Evolutionary conservation across 805 yeast genomes (phyloP), one percentile per base, ranked within the genome.

Genomic region (Scheffersomyces stipitis): DNA sequence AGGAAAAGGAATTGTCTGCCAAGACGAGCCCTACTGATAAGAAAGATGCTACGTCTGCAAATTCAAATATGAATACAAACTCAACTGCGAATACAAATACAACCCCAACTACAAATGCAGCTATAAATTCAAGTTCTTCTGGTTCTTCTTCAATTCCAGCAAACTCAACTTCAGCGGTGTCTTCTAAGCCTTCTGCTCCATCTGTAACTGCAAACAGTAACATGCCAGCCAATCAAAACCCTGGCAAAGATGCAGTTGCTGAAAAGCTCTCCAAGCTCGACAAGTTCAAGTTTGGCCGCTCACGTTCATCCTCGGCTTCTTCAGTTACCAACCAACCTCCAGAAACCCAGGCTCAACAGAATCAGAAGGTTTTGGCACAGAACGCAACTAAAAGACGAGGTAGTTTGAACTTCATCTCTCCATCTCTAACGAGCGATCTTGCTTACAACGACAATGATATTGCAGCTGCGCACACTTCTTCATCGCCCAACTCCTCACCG

Each of bases 231-330:
- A 36, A 30, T 8, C 31, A 30, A 15, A 30, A 30, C 4, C 36
- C 33, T 16, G n/a, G n/a, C n/a, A n/a, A n/a, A n/a, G n/a, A n/a
- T n/a, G n/a, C n/a, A n/a, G n/a, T n/a, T n/a, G 32, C 24, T 7
- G 49, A 44, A 27, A 44, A 35, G 30, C 8, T 33, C 9, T 46
- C 56, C 14, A 48, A 50, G 30, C 42, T 50, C n/a, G 60, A 55
- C 15, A 50, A 44, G 34, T 54, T 54, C 38, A 53, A 45, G 39
- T 28, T 52, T 13, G 58, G 60, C 4, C 48, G 69, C 17, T 36
- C 60, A 10, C 49, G 69, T 27, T 58, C 66, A 13, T 16, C 42
- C 9, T 52, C 56, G 4, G 44, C 48, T 4, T 44, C 54, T 6
- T 7, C 7, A 7, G 24, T 20, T 10, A 7, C 24, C 7, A 20